Conservation (phyloP, 495 filamentous ascomycete species). For the Tetracladium setigerum region DNA sequence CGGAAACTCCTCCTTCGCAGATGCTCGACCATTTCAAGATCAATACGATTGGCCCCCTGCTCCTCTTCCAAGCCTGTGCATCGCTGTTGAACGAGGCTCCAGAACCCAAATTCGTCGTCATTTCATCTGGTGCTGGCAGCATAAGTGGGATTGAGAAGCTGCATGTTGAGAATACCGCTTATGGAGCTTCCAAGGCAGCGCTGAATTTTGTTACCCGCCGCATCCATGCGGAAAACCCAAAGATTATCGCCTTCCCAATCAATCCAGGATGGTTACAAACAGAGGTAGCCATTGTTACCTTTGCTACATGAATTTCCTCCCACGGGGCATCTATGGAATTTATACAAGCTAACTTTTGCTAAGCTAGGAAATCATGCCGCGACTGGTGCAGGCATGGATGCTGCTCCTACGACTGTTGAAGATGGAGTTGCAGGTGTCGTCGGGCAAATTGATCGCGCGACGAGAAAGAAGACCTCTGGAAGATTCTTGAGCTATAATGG, state of each 20-base stretch:
- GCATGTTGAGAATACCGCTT: slow-evolving; percentile 16
- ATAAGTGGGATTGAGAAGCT: slow-evolving; percentile 19
- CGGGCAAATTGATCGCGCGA: not conserved
- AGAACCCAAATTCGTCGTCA: slow-evolving; percentile 30
- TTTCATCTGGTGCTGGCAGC: slow-evolving; percentile 26
- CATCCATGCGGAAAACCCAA: slow-evolving; percentile 27
- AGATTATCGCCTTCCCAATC: slow-evolving; percentile 25
- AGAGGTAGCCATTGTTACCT: slow-evolving; percentile 10
- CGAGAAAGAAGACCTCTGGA: not conserved
- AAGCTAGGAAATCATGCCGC: slow-evolving; percentile 14
- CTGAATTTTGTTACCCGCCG: slow-evolving; percentile 29
- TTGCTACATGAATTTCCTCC: slow-evolving; percentile 25
- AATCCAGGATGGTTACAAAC: slow-evolving; percentile 32
- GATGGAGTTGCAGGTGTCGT: slow-evolving; percentile 2
- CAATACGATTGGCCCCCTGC: slow-evolving; percentile 30
- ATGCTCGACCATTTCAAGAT: slow-evolving; percentile 29
- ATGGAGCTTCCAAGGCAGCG: slow-evolving; percentile 31
- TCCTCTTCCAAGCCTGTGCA: slow-evolving; percentile 32
- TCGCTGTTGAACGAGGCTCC: slow-evolving; percentile 24
- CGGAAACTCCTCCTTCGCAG: slow-evolving; percentile 18
- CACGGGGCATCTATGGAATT: too few species aligned
- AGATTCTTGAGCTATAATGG: not conserved
- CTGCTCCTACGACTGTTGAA: slow-evolving; percentile 10
- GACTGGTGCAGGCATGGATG: slow-evolving; percentile 2
- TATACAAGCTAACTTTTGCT: too few species aligned